A percentile compares a stretch with the other conserved stretches of the same genome.
phyloP scores from a whole-genome alignment of 176 grass and related monocot species.

The Oryza meridionalis region DNA sequence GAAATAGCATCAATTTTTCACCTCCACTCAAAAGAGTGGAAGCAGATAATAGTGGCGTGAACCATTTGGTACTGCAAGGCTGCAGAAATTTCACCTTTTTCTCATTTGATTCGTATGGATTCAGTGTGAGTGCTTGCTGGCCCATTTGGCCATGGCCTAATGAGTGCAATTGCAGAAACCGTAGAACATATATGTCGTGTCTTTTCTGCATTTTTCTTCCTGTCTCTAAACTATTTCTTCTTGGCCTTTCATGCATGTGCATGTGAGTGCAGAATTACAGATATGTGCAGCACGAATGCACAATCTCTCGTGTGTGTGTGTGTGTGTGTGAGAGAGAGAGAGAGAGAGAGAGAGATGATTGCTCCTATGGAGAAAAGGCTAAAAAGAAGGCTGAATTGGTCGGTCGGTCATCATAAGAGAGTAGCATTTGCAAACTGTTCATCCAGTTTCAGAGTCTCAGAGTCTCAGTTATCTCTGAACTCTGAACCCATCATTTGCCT shows the following conservation, averaged over 20 bases:
- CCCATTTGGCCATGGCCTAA: slow-evolving; percentile 27
- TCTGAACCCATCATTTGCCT: slow-evolving; percentile 9
- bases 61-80: slow-evolving; percentile 15
- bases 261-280: slow-evolving; percentile 27
- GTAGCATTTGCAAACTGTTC: background rate
- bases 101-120: slow-evolving; percentile 24
- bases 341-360: background rate
- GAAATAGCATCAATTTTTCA: slow-evolving; percentile 1
- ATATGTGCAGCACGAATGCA: background rate
- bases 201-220: slow-evolving; percentile 18
- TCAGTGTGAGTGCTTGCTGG: slow-evolving; percentile 34
- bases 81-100: slow-evolving; percentile 1
- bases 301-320: background rate
- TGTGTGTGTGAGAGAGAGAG: too few relatives aligned
- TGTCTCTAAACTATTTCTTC: background rate
- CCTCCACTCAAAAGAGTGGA: background rate
- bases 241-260: slow-evolving; percentile 7
- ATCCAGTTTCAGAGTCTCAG: background rate
- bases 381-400: slow-evolving; percentile 23
- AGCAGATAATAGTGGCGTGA: slow-evolving; percentile 33
- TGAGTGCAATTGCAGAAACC: slow-evolving; percentile 44
- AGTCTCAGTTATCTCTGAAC: slow-evolving; percentile 12
- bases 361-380: slow-evolving; percentile 11
- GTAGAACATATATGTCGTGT: background rate
- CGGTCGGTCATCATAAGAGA: slow-evolving; percentile 24